Conservation (phyloP, 108 stramenopile genomes). For the Mediolabrus comicus region DNA sequence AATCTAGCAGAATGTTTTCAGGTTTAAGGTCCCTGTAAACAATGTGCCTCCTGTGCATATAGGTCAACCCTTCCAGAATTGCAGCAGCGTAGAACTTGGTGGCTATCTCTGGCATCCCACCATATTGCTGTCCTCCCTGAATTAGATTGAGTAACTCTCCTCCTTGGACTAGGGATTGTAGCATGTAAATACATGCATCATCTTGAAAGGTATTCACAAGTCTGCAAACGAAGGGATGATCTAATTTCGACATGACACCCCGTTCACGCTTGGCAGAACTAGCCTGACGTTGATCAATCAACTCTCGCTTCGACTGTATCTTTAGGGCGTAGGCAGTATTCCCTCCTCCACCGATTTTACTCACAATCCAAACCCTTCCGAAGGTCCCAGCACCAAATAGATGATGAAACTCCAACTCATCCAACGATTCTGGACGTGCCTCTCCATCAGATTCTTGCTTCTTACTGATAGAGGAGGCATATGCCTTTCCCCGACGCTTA, state of each 20-base stretch:
- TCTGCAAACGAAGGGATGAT: constrained; percentile 79
- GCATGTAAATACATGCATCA: constrained; percentile 74
- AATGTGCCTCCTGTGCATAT: constrained; percentile 64
- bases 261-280: constrained; percentile 30
- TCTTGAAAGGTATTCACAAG: constrained; percentile 80
- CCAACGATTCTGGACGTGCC: constrained; percentile 70
- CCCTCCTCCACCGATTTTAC: constrained; percentile 16
- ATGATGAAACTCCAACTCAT: constrained; percentile 54
- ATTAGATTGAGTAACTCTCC: constrained; percentile 60
- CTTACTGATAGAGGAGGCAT: constrained; percentile 22
- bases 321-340: constrained; percentile 50
- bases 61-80: constrained; percentile 44
- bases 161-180: constrained; percentile 72
- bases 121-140: constrained; percentile 44
- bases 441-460: constrained; percentile 24
- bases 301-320: constrained; percentile 61
- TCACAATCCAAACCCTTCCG: constrained; percentile 80
- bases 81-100: constrained; percentile 57
- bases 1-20: constrained; percentile 70
- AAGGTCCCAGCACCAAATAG: constrained; percentile 84
- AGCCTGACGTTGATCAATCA: constrained; percentile 41
- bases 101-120: constrained; percentile 47
- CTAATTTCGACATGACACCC: constrained; percentile 64
- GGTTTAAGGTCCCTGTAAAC: constrained; percentile 91
- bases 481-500: constrained; percentile 15